A percentile compares a stretch with the other conserved stretches of the same genome.
These are phyloP conservation scores for Wickerhamomyces bisporus DNA, from an alignment of 805 yeast genomes.

Conservation along the genomic window DNA sequence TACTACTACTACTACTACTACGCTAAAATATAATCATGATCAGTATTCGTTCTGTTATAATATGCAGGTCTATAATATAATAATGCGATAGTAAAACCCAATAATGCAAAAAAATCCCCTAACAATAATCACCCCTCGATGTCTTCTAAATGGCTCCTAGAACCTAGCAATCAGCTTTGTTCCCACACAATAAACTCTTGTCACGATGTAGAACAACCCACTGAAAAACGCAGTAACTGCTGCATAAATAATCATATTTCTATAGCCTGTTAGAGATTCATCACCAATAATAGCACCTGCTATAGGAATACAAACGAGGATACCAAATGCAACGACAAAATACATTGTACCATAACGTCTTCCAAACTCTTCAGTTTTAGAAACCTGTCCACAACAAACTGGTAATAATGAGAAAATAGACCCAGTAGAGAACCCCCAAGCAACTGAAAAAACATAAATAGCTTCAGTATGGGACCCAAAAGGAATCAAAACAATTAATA, in stretches of 20 bases:
- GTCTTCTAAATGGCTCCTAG: neutral
- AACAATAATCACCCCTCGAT: too few relatives aligned
- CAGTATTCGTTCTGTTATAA: too few relatives aligned
- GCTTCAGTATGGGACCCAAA: constrained; percentile 29
- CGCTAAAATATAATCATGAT: too few relatives aligned
- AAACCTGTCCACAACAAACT: constrained; percentile 54
- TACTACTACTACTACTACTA: too few relatives aligned
- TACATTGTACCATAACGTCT: constrained; percentile 53
- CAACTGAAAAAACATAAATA: constrained; percentile 38
- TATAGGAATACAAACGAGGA: constrained; percentile 44
- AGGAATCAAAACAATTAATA: constrained; percentile 34
- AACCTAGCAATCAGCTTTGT: constrained; percentile 25
- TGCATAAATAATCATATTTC: constrained; percentile 31
- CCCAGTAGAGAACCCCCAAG: constrained; percentile 51
- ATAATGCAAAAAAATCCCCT: too few relatives aligned
- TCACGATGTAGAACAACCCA: constrained; percentile 34
- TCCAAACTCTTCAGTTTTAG: constrained; percentile 48
- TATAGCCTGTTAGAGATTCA: constrained; percentile 29
- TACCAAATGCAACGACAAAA: constrained; percentile 51
- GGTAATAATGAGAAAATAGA: constrained; percentile 52
- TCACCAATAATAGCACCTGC: constrained; percentile 45
- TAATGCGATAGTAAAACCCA: too few relatives aligned
- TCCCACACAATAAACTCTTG: constrained; percentile 44
- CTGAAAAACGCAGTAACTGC: constrained; percentile 32
- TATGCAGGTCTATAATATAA: too few relatives aligned